Evolutionary conservation across 805 yeast genomes (phyloP), one percentile per base, ranked within the genome.

Genomic region (Geotrichum ghanense): DNA sequence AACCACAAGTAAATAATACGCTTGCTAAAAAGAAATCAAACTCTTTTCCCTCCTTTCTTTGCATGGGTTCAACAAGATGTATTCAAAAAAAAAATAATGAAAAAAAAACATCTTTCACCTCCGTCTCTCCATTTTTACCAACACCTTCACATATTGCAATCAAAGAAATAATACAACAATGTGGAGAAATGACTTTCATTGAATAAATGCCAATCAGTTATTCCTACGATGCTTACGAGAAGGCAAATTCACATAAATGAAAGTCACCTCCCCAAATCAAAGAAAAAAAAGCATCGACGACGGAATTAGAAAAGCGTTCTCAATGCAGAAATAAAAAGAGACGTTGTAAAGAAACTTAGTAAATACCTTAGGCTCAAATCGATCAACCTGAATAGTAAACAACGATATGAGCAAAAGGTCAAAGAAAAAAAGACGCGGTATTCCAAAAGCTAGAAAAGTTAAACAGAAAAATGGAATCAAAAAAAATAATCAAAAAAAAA

Each of bases 301-400:
- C 56, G 59, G 56, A 54, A 14, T 4, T 9, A 7, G 43, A 22
- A 51, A 45, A 44, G 48, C 48, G 44, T 21, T 22, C 34, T 22
- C 17, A 43, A 31, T 31, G 16, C 16, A 16, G 16, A 31, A n/a
- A 19, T 31, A 19, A 31, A 31, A 31, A 31, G 37, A 31, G 37
- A 31, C 5, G 37, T 19, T 31, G 37, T 12, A 31, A 31, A 31
- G 37, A 31, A 19, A 31, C 12, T 31, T 31, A 31, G 37, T 31
- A 31, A 16, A 31, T 19, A 16, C 17, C 16, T 31, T 19, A 9
- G 14, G n/a, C n/a, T n/a, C n/a, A n/a, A n/a, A n/a, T n/a, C n/a
- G n/a, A n/a, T n/a, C 14, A n/a, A 9, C 23, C 10, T 22, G 37
- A 14, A 39, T 14, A 39, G 14, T 39, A 14, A n/a, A 14, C 14